A percentile compares a stretch with the other conserved stretches of the same genome.
Conservation (phyloP, 2,329 filamentous ascomycete genomes). For the Dissoconium aciculare region DNA sequence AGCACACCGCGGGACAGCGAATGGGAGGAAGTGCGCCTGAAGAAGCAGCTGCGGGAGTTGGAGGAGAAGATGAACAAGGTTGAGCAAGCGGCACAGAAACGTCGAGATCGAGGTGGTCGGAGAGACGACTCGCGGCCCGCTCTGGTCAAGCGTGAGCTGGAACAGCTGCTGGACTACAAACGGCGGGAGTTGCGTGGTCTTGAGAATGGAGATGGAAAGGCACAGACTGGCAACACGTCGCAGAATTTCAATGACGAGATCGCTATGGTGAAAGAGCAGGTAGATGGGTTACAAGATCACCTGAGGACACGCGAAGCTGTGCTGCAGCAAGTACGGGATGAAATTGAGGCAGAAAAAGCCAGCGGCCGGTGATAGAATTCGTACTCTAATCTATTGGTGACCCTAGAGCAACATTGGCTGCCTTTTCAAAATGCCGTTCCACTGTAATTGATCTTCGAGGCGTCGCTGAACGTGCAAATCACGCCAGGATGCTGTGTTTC, state of each 20-base stretch:
- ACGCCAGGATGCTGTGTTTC: no score
- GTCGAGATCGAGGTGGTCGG: conserved; percentile 26
- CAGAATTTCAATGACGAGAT: conserved; percentile 75
- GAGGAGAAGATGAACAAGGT: conserved; percentile 77
- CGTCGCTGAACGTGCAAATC: no score
- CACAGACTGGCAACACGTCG: conserved; percentile 54
- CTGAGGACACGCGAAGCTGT: conserved; percentile 59
- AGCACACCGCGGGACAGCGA: conserved; percentile 72
- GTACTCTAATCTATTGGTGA: no score
- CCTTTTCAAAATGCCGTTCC: no score
- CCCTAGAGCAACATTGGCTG: no score
- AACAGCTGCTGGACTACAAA: conserved; percentile 93
- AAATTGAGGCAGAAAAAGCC: conserved; percentile 64
- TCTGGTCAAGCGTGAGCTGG: conserved; percentile 82
- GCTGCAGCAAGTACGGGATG: conserved; percentile 58
- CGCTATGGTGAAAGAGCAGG: conserved; percentile 79
- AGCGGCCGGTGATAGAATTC: conserved; percentile 12
- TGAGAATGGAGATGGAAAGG: conserved; percentile 56
- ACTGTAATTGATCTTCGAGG: no score
- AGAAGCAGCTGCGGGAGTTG: conserved; percentile 79
- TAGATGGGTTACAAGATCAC: conserved; percentile 78
- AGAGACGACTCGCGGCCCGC: conserved; percentile 69
- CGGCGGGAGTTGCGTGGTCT: conserved; percentile 59
- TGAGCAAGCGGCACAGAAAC: conserved; percentile 48
- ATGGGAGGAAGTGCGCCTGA: conserved; percentile 92